Percentiles rank a stretch among this genome's conserved stretches.
Evolutionary conservation across 305 asterid species (phyloP).

Genomic region (Salvia sclarea): DNA sequence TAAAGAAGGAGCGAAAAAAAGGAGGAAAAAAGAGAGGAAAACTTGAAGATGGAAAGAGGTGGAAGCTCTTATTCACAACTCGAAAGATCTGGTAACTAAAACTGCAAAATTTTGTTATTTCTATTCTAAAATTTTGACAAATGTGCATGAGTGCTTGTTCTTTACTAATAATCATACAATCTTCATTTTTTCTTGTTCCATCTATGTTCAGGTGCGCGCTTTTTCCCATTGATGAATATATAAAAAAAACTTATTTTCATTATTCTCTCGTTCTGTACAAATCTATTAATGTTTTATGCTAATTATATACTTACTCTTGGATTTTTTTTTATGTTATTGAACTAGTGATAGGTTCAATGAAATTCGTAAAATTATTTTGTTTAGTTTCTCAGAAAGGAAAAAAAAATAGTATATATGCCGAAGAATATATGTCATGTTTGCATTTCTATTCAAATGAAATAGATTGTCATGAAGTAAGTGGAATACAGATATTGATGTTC

Average conservation of each 20-base stretch:
- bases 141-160: background rate
- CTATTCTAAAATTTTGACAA: background rate
- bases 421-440: too few relatives aligned
- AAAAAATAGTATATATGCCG: too few relatives aligned
- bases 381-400: background rate
- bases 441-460: background rate
- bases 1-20: background rate
- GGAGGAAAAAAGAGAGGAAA: background rate
- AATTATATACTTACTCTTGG: background rate
- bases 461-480: background rate
- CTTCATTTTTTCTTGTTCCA: background rate
- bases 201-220: background rate
- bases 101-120: background rate
- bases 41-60: conserved; percentile 15
- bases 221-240: background rate
- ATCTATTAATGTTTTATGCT: background rate
- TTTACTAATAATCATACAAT: background rate
- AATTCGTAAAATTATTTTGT: background rate
- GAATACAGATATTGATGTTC: background rate
- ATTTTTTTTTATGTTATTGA: background rate
- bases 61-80: background rate
- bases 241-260: background rate
- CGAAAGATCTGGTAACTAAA: background rate
- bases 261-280: background rate
- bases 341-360: background rate